These are phyloP conservation scores for Leccinum fuscescens DNA, from an alignment of 1,284 basidiomycete genomes.

Conservation along the genomic window DNA sequence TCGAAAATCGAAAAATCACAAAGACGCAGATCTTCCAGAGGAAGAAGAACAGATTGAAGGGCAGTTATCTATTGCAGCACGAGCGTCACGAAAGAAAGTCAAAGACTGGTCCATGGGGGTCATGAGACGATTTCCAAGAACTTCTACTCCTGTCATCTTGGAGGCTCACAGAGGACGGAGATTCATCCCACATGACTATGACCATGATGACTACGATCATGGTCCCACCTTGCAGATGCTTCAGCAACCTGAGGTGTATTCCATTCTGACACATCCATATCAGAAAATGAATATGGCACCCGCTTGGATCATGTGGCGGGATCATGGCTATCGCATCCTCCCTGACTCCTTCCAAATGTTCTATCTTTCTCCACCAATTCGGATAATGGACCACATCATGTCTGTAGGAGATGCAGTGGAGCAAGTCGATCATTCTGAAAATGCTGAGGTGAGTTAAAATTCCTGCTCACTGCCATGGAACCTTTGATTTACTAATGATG, in stretches of 20 bases:
- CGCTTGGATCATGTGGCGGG: constrained; percentile 13
- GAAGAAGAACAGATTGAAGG: neutral
- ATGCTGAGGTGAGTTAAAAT: neutral
- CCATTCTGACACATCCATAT: neutral
- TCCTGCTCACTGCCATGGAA: too few species aligned
- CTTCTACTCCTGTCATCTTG: neutral
- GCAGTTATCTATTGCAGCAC: neutral
- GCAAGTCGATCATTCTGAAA: too few species aligned
- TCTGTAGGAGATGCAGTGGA: neutral
- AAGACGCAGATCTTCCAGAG: neutral
- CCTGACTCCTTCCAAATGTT: constrained; percentile 16
- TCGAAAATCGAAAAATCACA: neutral
- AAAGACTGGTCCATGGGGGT: too few species aligned
- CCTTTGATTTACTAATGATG: too few species aligned
- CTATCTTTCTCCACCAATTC: constrained; percentile 1
- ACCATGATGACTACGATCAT: constrained; percentile 13
- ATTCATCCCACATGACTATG: neutral
- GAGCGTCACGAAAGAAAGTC: too few species aligned
- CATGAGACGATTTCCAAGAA: neutral
- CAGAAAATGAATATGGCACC: neutral
- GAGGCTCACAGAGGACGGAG: neutral
- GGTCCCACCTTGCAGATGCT: constrained; percentile 13
- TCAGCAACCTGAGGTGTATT: constrained; percentile 5
- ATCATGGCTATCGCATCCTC: constrained; percentile 18
- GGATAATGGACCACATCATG: constrained; percentile 13